Evolutionary conservation across 139 green algal species (phyloP), one percentile per base, ranked within the genome.

Genomic region (Chlorella sp.): DNA sequence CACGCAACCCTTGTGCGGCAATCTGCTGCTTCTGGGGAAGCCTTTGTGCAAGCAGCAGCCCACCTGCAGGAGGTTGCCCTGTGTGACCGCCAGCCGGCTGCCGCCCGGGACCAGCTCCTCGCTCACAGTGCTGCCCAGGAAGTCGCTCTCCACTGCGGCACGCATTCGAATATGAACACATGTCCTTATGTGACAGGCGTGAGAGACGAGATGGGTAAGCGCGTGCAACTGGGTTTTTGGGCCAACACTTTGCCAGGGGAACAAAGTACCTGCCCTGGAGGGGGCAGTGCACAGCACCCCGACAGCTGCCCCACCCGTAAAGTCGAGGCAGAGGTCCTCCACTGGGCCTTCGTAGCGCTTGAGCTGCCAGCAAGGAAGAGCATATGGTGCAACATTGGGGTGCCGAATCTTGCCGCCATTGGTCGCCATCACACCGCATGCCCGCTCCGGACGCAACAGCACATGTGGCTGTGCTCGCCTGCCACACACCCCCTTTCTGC

Each of bases 251-350:
- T n/a, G n/a, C n/a, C n/a, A n/a, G n/a, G n/a, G n/a, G n/a, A n/a
- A 9, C 56, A n/a, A 24, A 65, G 3, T 16, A 65, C 56, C 56
- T n/a, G 56, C 56, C 56, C 56, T 65, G 56, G 8, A 20, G 30
- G 56, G 56, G 28, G 56, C 28, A 67, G 58, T 9, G 58, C 5
- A 22, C 58, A 70, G 6, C 68, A 1, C 73, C 28, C 43, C 30
- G 9, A 16, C 32, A 30, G 5, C 28, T 44, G 13, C 30, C 77
- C 11, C 41, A 86, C 81, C 81, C 0, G 79, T 88, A 79, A 97
- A 98, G 80, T 94, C 94, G 19, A 98, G 90, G n/a, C 90, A 80
- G 48, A 98, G 90, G 80, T 96, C 91, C 38, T 82, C 84, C 26
- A 93, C 87, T 46, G 95, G 81, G 1, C 93, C 93, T 26, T 92